Conservation (phyloP, 1,139 yeast genomes). For the Suhomyces ambrosiae region DNA sequence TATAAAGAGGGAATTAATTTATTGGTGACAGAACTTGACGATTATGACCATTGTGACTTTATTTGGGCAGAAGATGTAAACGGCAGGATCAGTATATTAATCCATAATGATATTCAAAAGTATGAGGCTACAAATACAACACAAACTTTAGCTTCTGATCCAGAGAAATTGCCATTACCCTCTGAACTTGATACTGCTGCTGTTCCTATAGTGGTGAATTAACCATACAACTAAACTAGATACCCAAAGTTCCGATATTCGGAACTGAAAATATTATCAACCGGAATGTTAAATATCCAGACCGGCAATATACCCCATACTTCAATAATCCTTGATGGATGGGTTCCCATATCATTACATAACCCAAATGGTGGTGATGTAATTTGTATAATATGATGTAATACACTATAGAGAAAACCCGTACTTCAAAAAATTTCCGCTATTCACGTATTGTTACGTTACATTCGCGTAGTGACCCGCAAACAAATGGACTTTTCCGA, state of each 20-base stretch:
- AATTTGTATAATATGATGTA: no score
- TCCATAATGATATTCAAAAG: slow-evolving; percentile 10
- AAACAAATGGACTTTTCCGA: no score
- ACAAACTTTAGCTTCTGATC: background rate
- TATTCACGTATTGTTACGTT: no score
- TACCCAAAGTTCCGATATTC: no score
- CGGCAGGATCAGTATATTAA: slow-evolving; percentile 31
- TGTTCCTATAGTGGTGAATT: background rate
- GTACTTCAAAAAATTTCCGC: no score
- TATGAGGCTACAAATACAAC: background rate
- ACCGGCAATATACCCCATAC: background rate
- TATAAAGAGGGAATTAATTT: slow-evolving; percentile 42
- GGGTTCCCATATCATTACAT: no score
- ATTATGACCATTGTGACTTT: slow-evolving; percentile 57
- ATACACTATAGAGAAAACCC: no score
- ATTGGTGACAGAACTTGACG: slow-evolving; percentile 42
- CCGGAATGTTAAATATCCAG: no score
- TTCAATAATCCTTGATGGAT: background rate
- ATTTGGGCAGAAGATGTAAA: slow-evolving; percentile 57
- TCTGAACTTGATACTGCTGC: background rate
- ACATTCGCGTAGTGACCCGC: no score
- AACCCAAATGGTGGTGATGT: no score
- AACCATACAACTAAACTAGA: background rate
- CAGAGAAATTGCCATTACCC: background rate
- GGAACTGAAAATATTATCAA: no score